Conservation (phyloP, 2,329 filamentous ascomycete species). For the Fusarium piperis region DNA sequence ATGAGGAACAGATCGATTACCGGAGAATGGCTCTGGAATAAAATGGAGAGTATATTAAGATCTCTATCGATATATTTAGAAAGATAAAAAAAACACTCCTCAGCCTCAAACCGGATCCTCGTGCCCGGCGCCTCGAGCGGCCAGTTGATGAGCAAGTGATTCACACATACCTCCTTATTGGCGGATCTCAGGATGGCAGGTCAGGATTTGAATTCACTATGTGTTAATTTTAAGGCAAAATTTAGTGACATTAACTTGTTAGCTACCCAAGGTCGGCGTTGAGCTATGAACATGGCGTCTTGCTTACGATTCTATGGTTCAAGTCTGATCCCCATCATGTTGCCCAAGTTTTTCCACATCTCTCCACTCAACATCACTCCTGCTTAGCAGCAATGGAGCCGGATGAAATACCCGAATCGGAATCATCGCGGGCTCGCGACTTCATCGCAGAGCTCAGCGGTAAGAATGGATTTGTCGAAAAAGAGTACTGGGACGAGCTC, state of each 20-base stretch:
- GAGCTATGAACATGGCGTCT: no score
- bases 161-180: neutral
- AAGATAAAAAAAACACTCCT: neutral
- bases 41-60: neutral
- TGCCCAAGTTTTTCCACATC: no score
- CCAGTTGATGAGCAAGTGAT: neutral
- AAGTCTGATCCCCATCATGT: no score
- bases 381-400: neutral
- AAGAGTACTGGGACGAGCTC: neutral
- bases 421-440: neutral
- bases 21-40: neutral
- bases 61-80: neutral
- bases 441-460: neutral
- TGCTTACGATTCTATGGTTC: no score
- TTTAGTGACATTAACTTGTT: neutral
- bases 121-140: neutral
- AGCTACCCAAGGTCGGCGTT: no score
- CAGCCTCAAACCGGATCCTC: neutral
- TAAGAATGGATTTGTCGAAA: neutral
- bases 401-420: no score
- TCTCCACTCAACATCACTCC: neutral
- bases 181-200: neutral
- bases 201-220: neutral
- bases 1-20: neutral
- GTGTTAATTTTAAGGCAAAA: neutral